phyloP scores from a whole-genome alignment of 345 rosid genomes.

The Sisymbrium irio region DNA sequence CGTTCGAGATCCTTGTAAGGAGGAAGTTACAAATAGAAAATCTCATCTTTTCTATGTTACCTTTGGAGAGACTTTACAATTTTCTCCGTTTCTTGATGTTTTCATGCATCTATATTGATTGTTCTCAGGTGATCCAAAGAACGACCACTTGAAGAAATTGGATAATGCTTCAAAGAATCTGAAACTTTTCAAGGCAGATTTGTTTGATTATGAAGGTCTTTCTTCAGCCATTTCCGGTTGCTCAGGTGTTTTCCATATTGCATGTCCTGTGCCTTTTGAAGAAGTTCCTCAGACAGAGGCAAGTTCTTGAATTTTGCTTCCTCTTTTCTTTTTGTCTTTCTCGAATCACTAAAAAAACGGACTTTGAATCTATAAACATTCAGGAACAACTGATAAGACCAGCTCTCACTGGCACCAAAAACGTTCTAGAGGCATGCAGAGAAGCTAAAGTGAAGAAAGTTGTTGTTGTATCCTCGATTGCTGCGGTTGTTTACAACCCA shows the following conservation, averaged over 20 bases:
- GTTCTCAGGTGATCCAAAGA: slow-evolving; percentile 42
- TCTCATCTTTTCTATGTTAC: background rate
- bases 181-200: slow-evolving; percentile 44
- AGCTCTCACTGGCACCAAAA: slow-evolving; percentile 41
- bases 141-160: slow-evolving; percentile 43
- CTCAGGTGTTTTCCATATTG: slow-evolving; percentile 50
- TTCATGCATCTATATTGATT: background rate
- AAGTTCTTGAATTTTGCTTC: background rate
- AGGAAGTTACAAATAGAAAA: background rate
- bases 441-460: slow-evolving; percentile 47
- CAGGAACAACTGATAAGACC: slow-evolving; percentile 49
- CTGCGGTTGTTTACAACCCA: slow-evolving; percentile 40
- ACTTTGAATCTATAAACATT: background rate
- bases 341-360: background rate
- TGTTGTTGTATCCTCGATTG: slow-evolving; percentile 48
- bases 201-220: slow-evolving; percentile 41
- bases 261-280: slow-evolving; percentile 41
- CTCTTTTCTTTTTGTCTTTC: background rate
- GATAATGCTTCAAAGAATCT: slow-evolving; percentile 42
- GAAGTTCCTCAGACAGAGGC: slow-evolving; percentile 41
- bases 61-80: background rate
- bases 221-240: slow-evolving; percentile 47
- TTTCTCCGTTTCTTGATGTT: slow-evolving; percentile 20
- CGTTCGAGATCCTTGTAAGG: slow-evolving; percentile 52
- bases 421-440: slow-evolving; percentile 47